A percentile compares a stretch with the other conserved stretches of the same genome.
These are phyloP conservation scores for Cyclotella kingstonii DNA, from an alignment of 108 stramenopile genomes.

Conservation along the genomic window DNA sequence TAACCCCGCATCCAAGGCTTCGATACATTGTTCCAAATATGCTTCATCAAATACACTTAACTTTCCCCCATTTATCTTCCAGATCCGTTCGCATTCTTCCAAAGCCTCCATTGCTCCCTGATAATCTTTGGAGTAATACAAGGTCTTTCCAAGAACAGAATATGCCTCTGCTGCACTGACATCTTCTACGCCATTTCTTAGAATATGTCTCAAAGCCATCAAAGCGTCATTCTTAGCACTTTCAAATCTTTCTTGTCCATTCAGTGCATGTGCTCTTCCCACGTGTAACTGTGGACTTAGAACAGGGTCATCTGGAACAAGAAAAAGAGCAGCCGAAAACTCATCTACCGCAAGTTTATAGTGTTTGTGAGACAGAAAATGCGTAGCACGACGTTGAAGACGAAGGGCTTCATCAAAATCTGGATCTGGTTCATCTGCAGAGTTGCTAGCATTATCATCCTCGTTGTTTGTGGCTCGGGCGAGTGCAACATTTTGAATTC, in stretches of 20 bases:
- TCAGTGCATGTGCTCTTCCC: conserved; percentile 83
- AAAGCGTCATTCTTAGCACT: conserved; percentile 77
- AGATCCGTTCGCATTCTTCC: conserved; percentile 54
- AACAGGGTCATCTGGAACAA: conserved; percentile 79
- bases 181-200: conserved; percentile 49
- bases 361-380: conserved; percentile 68
- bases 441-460: conserved; percentile 7
- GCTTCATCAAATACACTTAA: conserved; percentile 84
- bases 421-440: conserved; percentile 62
- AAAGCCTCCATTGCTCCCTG: conserved; percentile 70
- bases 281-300: conserved; percentile 79
- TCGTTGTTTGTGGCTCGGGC: conserved; percentile 3
- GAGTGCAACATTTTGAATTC: too few species aligned
- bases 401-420: conserved; percentile 91
- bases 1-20: conserved; percentile 56
- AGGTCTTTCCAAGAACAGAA: conserved; percentile 81
- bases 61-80: conserved; percentile 58
- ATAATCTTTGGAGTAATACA: conserved; percentile 83
- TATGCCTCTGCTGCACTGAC: conserved; percentile 75
- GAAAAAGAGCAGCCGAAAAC: conserved; percentile 82
- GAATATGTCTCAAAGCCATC: conserved; percentile 58
- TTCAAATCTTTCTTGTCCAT: conserved; percentile 77
- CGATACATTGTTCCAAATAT: conserved; percentile 74
- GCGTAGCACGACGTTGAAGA: conserved; percentile 74
- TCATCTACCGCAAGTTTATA: conserved; percentile 81